A percentile compares a stretch with the other conserved stretches of the same genome.
These are phyloP conservation scores for Tolypocladium inflatum DNA, from an alignment of 2,329 filamentous ascomycete species.

Conservation along the genomic window DNA sequence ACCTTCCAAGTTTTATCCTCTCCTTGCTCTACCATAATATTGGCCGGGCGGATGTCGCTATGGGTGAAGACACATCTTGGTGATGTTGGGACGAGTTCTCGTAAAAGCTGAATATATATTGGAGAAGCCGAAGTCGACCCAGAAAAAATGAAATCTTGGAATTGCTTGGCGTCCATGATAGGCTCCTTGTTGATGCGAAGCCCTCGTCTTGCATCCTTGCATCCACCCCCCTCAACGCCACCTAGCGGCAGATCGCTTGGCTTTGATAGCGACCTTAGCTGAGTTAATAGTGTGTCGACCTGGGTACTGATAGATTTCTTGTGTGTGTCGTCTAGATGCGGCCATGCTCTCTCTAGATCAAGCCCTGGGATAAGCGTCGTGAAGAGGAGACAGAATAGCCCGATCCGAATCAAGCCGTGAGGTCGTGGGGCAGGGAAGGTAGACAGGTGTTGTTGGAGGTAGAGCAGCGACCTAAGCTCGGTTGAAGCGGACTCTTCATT, in stretches of 20 bases:
- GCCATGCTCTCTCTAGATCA: too few relatives aligned
- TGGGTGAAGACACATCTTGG: slow-evolving; percentile 6
- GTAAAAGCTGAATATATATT: slow-evolving; percentile 3
- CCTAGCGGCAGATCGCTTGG: slow-evolving; percentile 2
- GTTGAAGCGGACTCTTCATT: neutral
- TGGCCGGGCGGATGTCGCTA: slow-evolving; percentile 1
- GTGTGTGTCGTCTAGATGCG: slow-evolving; percentile 1
- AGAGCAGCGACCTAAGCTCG: slow-evolving; percentile 4
- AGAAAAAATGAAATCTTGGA: slow-evolving; percentile 6
- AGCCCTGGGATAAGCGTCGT: too few relatives aligned
- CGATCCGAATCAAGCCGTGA: neutral
- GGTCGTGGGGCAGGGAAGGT: slow-evolving; percentile 4
- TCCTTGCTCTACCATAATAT: neutral
- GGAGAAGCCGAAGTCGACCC: slow-evolving; percentile 2
- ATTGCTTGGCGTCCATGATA: neutral
- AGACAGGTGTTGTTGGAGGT: slow-evolving; percentile 3
- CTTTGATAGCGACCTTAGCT: slow-evolving; percentile 6
- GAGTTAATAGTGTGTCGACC: slow-evolving; percentile 4
- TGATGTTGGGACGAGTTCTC: neutral
- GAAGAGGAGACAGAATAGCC: too few relatives aligned
- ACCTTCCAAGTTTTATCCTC: slow-evolving; percentile 5
- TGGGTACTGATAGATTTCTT: slow-evolving; percentile 6
- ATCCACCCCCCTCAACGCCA: slow-evolving; percentile 3
- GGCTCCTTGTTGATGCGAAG: neutral
- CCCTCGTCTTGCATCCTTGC: slow-evolving; percentile 2